phyloP scores from a whole-genome alignment of 2,329 filamentous ascomycete species.

The Nemania sp. region DNA sequence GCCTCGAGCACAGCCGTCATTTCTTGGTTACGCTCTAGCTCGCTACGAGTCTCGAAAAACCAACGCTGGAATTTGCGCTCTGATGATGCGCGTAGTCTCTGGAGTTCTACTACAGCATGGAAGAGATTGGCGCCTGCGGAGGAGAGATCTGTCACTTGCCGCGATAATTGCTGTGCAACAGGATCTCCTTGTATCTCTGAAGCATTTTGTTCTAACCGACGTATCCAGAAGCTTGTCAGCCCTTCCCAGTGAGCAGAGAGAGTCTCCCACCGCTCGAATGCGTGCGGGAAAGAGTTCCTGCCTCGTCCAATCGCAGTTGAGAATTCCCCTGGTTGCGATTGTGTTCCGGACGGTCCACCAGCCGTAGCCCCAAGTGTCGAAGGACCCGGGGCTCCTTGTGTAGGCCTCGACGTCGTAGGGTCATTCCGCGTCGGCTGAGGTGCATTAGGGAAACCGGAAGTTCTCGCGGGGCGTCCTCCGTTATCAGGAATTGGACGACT shows the following conservation, averaged over 20 bases:
- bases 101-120: slow-evolving; percentile 95
- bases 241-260: slow-evolving; percentile 98
- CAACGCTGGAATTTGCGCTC: slow-evolving; percentile 98
- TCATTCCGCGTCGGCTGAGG: slow-evolving; percentile 45
- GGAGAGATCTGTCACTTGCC: slow-evolving; percentile 96
- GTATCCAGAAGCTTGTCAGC: slow-evolving; percentile 96
- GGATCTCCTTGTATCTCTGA: slow-evolving; percentile 86
- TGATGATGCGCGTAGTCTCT: slow-evolving; percentile 91
- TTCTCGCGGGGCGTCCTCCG: slow-evolving; percentile 35
- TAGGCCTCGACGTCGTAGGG: slow-evolving; percentile 39
- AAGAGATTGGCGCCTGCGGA: slow-evolving; percentile 97
- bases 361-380: slow-evolving; percentile 41
- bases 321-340: slow-evolving; percentile 52
- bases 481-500: slow-evolving; percentile 44
- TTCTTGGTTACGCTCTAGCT: slow-evolving; percentile 88
- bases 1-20: slow-evolving; percentile 82
- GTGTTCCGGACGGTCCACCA: slow-evolving; percentile 51
- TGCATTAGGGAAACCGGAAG: slow-evolving; percentile 40
- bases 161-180: slow-evolving; percentile 86
- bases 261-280: slow-evolving; percentile 97
- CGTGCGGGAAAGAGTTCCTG: slow-evolving; percentile 88
- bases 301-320: slow-evolving; percentile 50
- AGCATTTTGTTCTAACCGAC: slow-evolving; percentile 88
- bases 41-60: slow-evolving; percentile 94
- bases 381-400: slow-evolving; percentile 39